Percentiles rank a stretch among this genome's conserved stretches.
phyloP scores from a whole-genome alignment of 805 yeast species.

The Spencermartinsiella europaea region DNA sequence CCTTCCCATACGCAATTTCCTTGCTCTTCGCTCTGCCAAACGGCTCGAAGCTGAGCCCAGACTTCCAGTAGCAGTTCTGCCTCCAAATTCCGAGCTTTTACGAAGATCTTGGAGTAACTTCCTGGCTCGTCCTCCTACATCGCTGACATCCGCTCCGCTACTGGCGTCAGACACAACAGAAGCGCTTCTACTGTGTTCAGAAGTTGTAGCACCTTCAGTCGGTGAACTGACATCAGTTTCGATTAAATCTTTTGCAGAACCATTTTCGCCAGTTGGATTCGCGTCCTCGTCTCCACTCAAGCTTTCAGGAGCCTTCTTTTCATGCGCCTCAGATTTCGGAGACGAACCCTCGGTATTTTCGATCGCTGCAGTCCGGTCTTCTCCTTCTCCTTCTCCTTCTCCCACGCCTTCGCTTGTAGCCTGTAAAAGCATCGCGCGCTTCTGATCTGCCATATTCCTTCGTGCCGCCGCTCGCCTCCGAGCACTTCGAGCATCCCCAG shows the following conservation, averaged over 20 bases:
- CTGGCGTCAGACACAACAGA: not conserved
- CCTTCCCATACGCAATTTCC: conserved; percentile 11
- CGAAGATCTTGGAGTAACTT: conserved; percentile 58
- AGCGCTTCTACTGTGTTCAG: not conserved
- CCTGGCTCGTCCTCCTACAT: conserved; percentile 58
- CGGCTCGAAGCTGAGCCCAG: conserved; percentile 12
- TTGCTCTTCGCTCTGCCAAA: conserved; percentile 24
- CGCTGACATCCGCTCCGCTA: conserved; percentile 29
- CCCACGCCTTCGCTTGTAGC: too few relatives aligned
- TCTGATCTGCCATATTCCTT: conserved; percentile 47
- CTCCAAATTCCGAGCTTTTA: conserved; percentile 24
- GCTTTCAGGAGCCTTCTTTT: too few relatives aligned
- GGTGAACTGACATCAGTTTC: not conserved
- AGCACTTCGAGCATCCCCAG: conserved; percentile 72
- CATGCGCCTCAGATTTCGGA: too few relatives aligned
- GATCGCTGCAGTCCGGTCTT: too few relatives aligned
- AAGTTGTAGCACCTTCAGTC: not conserved
- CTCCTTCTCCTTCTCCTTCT: not conserved
- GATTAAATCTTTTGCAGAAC: too few relatives aligned
- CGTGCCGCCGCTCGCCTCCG: conserved; percentile 75
- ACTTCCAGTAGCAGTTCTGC: conserved; percentile 6
- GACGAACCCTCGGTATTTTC: not conserved
- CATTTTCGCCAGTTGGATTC: too few relatives aligned
- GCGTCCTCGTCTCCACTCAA: too few relatives aligned
- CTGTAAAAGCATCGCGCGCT: conserved; percentile 22